A percentile compares a stretch with the other conserved stretches of the same genome.
phyloP scores from a whole-genome alignment of 352 stramenopile genomes.

The Pythium phragmiticola region DNA sequence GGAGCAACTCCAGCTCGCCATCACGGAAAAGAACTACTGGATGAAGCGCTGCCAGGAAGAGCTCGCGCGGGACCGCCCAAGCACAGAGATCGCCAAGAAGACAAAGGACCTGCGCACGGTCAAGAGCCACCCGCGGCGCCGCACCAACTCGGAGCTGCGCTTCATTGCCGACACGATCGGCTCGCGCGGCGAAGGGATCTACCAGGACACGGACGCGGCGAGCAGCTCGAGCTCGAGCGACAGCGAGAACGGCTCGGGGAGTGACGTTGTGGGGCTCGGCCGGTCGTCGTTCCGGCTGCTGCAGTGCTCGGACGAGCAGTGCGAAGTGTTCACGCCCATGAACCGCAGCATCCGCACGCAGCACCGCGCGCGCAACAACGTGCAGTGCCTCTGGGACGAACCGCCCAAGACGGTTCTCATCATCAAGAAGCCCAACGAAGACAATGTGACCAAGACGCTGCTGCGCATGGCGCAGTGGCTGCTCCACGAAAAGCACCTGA shows the following conservation, averaged over 20 bases:
- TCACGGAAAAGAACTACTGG: constrained; percentile 90
- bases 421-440: constrained; percentile 89
- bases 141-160: constrained; percentile 84
- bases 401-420: constrained; percentile 78
- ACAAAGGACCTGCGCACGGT: constrained; percentile 33
- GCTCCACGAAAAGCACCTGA: constrained; percentile 65
- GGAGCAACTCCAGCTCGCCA: constrained; percentile 69
- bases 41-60: constrained; percentile 82
- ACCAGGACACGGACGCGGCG: constrained; percentile 49
- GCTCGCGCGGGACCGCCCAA: constrained; percentile 46
- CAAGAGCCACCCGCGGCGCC: constrained; percentile 53
- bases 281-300: constrained; percentile 75
- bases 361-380: constrained; percentile 84
- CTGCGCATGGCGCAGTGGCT: constrained; percentile 68
- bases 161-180: constrained; percentile 78
- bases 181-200: constrained; percentile 69
- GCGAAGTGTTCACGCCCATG: constrained; percentile 83
- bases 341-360: constrained; percentile 86
- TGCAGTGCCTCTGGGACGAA: constrained; percentile 89
- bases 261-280: constrained; percentile 32
- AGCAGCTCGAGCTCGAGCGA: constrained; percentile 26
- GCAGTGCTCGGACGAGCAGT: constrained; percentile 87
- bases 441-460: constrained; percentile 70
- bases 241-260: constrained; percentile 37
- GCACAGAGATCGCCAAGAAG: constrained; percentile 15